Percentiles rank a stretch among this genome's conserved stretches.
These are phyloP conservation scores for Cordyceps cateniannulata DNA, from an alignment of 2,329 filamentous ascomycete species.

Conservation along the genomic window DNA sequence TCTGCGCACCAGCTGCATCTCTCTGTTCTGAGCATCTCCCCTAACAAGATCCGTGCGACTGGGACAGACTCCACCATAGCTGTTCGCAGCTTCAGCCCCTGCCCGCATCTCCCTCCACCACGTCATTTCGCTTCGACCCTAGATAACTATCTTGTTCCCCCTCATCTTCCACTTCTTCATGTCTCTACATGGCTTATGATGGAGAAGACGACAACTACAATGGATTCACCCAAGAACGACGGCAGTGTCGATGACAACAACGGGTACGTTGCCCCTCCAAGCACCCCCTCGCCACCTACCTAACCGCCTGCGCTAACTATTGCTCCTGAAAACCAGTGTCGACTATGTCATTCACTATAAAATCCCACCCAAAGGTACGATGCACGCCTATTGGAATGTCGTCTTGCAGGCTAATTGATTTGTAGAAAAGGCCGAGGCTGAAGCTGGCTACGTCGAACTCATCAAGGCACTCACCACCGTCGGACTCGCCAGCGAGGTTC, in stretches of 20 bases:
- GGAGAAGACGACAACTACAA: not conserved
- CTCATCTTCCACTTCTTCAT: not conserved
- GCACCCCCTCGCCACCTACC: not conserved
- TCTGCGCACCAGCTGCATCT: not conserved
- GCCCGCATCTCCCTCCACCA: not conserved
- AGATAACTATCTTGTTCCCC: not conserved
- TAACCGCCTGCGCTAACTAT: constrained; percentile 10
- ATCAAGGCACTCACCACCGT: constrained; percentile 68
- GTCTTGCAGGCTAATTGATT: constrained; percentile 1
- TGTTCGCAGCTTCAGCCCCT: not conserved
- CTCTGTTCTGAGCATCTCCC: not conserved
- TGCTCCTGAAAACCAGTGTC: constrained; percentile 43
- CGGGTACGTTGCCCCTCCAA: not conserved
- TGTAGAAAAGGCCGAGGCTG: constrained; percentile 61
- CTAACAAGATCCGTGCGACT: not conserved
- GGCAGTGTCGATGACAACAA: constrained; percentile 12
- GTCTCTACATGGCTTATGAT: not conserved
- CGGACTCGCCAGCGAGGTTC: constrained; percentile 83
- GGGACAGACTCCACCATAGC: constrained; percentile 8
- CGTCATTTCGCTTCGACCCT: not conserved
- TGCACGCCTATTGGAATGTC: not conserved
- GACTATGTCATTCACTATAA: constrained; percentile 85
- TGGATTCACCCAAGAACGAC: constrained; percentile 1
- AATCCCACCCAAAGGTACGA: constrained; percentile 59
- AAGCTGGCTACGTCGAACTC: constrained; percentile 70